Base-by-base conservation (phyloP, 805 yeast genomes). In the Candida maltosa region DNA sequence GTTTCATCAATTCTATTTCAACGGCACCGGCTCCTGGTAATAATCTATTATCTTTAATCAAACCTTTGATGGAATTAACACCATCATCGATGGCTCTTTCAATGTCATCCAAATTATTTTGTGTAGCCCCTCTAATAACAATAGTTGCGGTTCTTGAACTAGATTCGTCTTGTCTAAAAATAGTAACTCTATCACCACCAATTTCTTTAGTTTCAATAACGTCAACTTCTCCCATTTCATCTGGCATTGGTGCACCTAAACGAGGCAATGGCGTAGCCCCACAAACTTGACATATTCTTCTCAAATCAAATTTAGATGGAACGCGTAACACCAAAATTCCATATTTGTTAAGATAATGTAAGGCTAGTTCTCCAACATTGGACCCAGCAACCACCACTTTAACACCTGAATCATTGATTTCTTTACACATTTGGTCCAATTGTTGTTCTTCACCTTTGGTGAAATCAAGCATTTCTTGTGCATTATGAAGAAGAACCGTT, bases 51-150 rank as follows among this genome's bases (percentile, higher is more conserved):
- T 91, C 95, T 61, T 83, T 84, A 49, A 91, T 74, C 45, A 93
- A 71, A 1, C 96, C 89, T 65, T 93, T 93, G 48, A 91, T 78
- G 21, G 94, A 86, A 41, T 87, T 77, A 31, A 93, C 95, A 54
- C 97, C 97, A 54, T 93, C 98, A 56, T 93, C 97, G 44, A 93
- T 87, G 33, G 97, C 95, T 54, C 98, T 80, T 69, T 93, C 98
- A 40, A 93, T 77, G 58, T 93, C 97, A 54, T 93, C 98, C 56
- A 93, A 69, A 57, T 75, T 78, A 65, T 87, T 89, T 62, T 87
- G 91, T 5, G 98, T 93, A 28, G 98, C 98, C 37, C 98, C 98
- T 62, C 98, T 78, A 36, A 93, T 70, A 31, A 93, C 83, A 51
- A 93, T 88, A 6, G 98, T 93, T 11, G 97, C 80, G 4, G 98